Base-by-base conservation (phyloP, 2,329 filamentous ascomycete species). In the Cytospora paraplurivora region DNA sequence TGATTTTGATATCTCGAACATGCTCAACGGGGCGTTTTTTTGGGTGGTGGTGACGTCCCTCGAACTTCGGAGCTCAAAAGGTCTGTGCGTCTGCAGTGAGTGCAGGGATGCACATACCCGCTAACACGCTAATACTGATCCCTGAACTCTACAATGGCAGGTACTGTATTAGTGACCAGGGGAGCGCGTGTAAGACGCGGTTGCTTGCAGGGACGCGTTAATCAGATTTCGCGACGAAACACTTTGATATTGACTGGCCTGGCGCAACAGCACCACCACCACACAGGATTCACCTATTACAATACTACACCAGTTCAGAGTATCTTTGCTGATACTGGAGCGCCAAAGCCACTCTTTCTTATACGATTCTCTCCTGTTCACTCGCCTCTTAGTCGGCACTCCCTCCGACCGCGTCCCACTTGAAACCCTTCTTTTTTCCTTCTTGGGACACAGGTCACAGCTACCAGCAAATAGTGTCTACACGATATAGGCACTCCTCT, bases 101-200 rank as follows among this genome's bases (percentile, higher is more conserved):
- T 47, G 64, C 61, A 63, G 63, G 38, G 58, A 33, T 47, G 15
- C 34, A 21, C 19, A 50, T 10, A 50, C 38, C 15, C 17, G 32
- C 50, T 12, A 6, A 41, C 49, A n/a, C 57, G 55, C 55, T 58
- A 37, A 37, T 44, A 12, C 34, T 27, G 60, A 50, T 15, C 60
- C 47, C 15, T 27, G 34, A 13, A 37, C 33, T 35, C 21, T 12
- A 1, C 44, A 21, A n/a, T 27, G 27, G 27, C 7, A n/a, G 41
- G 15, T n/a, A 44, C 41, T 44, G 17, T 44, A 44, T 15, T 15
- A 19, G 41, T 51, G 49, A 35, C 44, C 44, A 49, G 56, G 64
- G 54, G 49, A 13, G 61, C 64, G 64, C 64, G 64, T 66, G 49
- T 57, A 54, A 59, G 57, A 64, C 64, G 62, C 64, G 51, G 57